These are phyloP conservation scores for Silene latifolia DNA, from an alignment of 148 eudicot species.

Conservation along the genomic window DNA sequence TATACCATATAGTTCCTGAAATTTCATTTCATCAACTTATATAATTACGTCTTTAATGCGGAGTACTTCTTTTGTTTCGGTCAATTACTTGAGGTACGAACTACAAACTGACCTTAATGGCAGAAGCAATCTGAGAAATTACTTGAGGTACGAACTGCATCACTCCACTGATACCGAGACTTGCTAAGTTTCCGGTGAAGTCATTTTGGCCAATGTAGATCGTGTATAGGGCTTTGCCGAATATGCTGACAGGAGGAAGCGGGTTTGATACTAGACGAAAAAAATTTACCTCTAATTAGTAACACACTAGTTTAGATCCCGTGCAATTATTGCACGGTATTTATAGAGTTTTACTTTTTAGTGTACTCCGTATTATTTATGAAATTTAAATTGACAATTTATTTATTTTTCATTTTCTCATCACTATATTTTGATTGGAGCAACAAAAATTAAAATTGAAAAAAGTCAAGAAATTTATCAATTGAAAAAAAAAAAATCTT, in stretches of 20 bases:
- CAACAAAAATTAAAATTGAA: too few relatives aligned
- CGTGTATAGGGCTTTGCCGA: constrained; percentile 76
- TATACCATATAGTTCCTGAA: constrained; percentile 54
- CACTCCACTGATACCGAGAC: constrained; percentile 56
- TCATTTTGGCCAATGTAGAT: constrained; percentile 95
- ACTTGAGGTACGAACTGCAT: constrained; percentile 63
- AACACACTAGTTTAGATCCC: too few relatives aligned
- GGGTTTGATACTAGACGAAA: constrained; percentile 30
- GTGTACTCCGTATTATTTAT: too few relatives aligned
- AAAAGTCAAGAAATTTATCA: too few relatives aligned
- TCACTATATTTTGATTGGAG: too few relatives aligned
- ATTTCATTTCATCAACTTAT: background rate
- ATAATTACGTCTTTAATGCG: too few relatives aligned
- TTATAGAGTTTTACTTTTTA: too few relatives aligned
- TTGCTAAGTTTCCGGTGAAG: constrained; percentile 61
- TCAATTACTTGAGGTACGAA: too few relatives aligned
- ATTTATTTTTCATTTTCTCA: too few relatives aligned
- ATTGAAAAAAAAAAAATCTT: too few relatives aligned
- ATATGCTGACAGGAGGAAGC: constrained; percentile 49
- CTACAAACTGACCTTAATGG: constrained; percentile 53
- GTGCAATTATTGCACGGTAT: too few relatives aligned
- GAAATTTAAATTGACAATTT: too few relatives aligned
- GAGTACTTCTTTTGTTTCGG: background rate
- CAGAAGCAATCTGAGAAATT: constrained; percentile 55
- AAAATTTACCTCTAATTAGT: background rate